Conservation (phyloP, 345 rosid genomes). For the Arabidopsis thaliana region DNA sequence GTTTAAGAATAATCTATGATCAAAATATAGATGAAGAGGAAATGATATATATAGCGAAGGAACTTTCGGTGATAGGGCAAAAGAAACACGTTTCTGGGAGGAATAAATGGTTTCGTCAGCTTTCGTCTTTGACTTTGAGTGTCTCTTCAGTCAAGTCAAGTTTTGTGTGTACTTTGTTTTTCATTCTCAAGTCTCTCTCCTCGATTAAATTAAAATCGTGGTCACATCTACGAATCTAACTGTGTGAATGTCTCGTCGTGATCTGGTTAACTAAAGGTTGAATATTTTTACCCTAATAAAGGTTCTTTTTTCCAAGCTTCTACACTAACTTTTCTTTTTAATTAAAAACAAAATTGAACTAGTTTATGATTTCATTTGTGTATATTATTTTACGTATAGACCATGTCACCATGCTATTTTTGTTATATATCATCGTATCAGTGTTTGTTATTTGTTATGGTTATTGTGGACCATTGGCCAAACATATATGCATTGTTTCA, state of each 20-base stretch:
- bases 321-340: not conserved
- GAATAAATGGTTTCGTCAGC: conserved; percentile 38
- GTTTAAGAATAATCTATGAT: not conserved
- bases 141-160: conserved; percentile 42
- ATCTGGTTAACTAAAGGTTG: not conserved
- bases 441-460: no score
- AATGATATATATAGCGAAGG: not conserved
- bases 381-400: no score
- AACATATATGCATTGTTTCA: no score
- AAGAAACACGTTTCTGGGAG: conserved; percentile 19
- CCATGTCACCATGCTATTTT: no score
- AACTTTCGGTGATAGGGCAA: conserved; percentile 21
- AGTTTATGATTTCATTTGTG: no score
- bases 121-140: conserved; percentile 46
- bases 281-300: not conserved
- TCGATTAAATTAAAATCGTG: no score
- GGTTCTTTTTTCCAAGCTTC: not conserved
- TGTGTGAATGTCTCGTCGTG: not conserved
- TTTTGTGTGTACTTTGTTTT: conserved; percentile 38
- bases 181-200: not conserved
- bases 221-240: not conserved
- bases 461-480: no score
- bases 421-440: no score
- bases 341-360: no score
- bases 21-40: not conserved